A percentile compares a stretch with the other conserved stretches of the same genome.
These are phyloP conservation scores for Colletotrichum higginsianum DNA, from an alignment of 2,329 filamentous ascomycete species.

Conservation along the genomic window DNA sequence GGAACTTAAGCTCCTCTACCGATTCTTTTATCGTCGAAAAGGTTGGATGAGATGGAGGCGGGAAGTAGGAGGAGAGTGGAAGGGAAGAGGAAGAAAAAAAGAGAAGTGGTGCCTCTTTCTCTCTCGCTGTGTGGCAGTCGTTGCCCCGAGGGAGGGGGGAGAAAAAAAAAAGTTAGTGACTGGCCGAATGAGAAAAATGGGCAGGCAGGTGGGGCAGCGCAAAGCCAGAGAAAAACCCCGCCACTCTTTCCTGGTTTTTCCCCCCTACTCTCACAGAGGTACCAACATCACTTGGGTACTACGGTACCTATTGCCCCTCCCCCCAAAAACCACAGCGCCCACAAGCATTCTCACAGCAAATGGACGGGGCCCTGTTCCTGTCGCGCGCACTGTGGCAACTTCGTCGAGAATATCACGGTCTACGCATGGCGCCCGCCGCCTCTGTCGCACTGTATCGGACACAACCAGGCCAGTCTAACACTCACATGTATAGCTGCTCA, in stretches of 20 bases:
- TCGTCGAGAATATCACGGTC: conserved; percentile 1
- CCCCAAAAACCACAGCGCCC: conserved; percentile 15
- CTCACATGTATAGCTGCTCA: background rate
- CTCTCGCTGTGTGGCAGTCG: conserved; percentile 32
- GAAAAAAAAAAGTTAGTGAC: conserved; percentile 39
- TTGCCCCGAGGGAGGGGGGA: conserved; percentile 26
- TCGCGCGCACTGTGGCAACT: conserved; percentile 15
- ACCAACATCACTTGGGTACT: too few relatives aligned
- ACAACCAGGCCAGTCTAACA: background rate
- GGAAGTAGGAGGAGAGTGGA: conserved; percentile 28
- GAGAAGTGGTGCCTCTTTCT: conserved; percentile 40
- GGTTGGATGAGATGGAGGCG: conserved; percentile 40
- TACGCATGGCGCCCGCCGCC: conserved; percentile 20
- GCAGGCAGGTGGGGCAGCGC: conserved; percentile 46
- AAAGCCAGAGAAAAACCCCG: conserved; percentile 44
- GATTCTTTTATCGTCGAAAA: conserved; percentile 56
- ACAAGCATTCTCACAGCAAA: conserved; percentile 13
- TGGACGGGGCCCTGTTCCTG: background rate
- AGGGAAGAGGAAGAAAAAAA: conserved; percentile 41
- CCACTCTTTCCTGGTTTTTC: conserved; percentile 32
- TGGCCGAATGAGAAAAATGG: conserved; percentile 42
- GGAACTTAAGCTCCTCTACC: conserved; percentile 54
- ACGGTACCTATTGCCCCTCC: conserved; percentile 4
- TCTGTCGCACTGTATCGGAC: conserved; percentile 3
- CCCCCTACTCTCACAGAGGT: background rate